Conservation (phyloP, 108 stramenopile genomes). For the Stephanodiscus minutulus region DNA sequence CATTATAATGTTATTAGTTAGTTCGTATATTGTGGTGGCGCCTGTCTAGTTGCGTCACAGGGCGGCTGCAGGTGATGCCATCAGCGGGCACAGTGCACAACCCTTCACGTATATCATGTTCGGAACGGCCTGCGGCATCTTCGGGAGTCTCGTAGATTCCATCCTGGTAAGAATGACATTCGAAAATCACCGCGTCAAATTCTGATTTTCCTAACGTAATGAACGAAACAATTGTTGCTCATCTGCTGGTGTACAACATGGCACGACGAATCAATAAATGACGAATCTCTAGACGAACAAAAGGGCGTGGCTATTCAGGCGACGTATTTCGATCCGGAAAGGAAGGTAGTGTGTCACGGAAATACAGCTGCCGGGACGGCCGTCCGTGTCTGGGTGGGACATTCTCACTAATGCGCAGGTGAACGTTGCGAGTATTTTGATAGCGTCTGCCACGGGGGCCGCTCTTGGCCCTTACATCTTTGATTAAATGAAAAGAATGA, state of each 20-base stretch:
- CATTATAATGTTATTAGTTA: too few relatives aligned
- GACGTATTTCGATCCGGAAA: constrained; percentile 66
- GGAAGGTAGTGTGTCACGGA: constrained; percentile 56
- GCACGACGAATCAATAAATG: background rate
- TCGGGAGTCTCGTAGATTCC: constrained; percentile 77
- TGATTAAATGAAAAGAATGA: background rate
- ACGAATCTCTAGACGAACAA: background rate
- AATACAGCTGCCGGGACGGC: constrained; percentile 12
- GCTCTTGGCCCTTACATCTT: constrained; percentile 56
- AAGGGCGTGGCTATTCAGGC: constrained; percentile 74
- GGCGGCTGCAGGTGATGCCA: constrained; percentile 46
- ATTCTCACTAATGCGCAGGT: constrained; percentile 80
- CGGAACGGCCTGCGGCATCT: constrained; percentile 58
- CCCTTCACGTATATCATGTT: constrained; percentile 43
- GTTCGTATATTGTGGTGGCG: too few relatives aligned
- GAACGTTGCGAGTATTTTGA: constrained; percentile 66
- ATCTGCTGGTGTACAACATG: too few relatives aligned
- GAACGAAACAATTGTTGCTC: too few relatives aligned
- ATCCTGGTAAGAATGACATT: constrained; percentile 36
- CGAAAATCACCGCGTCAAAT: background rate
- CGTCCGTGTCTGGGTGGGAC: constrained; percentile 51
- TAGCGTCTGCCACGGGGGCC: constrained; percentile 60
- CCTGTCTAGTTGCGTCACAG: constrained; percentile 27
- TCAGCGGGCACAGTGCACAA: constrained; percentile 16
- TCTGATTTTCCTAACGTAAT: background rate